A percentile compares a stretch with the other conserved stretches of the same genome.
Conservation (phyloP, 164 flowering plant genomes). For the Macadamia tetraphylla region DNA sequence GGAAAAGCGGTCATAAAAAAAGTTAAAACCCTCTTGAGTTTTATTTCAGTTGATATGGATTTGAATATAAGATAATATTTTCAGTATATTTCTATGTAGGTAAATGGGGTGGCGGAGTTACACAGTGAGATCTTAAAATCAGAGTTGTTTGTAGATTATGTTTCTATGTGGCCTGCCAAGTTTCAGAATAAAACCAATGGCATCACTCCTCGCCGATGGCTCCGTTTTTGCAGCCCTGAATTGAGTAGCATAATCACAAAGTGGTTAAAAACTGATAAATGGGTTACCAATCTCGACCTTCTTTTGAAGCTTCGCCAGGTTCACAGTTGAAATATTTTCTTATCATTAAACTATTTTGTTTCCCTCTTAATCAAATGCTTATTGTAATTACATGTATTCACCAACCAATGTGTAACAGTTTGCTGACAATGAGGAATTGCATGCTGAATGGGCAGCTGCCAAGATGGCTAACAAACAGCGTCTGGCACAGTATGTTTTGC, state of each 20-base stretch:
- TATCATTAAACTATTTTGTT: background rate
- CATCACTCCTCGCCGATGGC: conserved; percentile 97
- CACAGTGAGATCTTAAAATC: conserved; percentile 88
- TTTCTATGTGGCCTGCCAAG: conserved; percentile 90
- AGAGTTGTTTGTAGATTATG: conserved; percentile 88
- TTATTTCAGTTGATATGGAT: background rate
- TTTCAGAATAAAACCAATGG: conserved; percentile 98
- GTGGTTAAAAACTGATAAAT: conserved; percentile 86
- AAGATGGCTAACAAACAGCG: conserved; percentile 90
- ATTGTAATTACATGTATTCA: background rate
- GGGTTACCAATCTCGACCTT: conserved; percentile 85
- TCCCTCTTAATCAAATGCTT: background rate
- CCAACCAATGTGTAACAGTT: conserved; percentile 42
- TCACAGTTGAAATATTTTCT: conserved; percentile 11
- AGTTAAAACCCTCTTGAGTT: too few relatives aligned
- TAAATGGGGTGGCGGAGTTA: conserved; percentile 95
- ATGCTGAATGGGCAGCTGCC: conserved; percentile 88
- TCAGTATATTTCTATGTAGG: conserved; percentile 36
- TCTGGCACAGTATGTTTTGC: conserved; percentile 66
- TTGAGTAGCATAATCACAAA: conserved; percentile 81
- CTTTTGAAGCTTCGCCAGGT: conserved; percentile 72
- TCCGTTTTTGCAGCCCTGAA: conserved; percentile 89
- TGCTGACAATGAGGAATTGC: conserved; percentile 73
- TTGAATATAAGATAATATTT: background rate
- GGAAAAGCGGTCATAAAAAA: too few relatives aligned